A percentile compares a stretch with the other conserved stretches of the same genome.
phyloP scores from a whole-genome alignment of 192 early-diverging fungal genomes.

The Gryganskiella cystojenkinii region DNA sequence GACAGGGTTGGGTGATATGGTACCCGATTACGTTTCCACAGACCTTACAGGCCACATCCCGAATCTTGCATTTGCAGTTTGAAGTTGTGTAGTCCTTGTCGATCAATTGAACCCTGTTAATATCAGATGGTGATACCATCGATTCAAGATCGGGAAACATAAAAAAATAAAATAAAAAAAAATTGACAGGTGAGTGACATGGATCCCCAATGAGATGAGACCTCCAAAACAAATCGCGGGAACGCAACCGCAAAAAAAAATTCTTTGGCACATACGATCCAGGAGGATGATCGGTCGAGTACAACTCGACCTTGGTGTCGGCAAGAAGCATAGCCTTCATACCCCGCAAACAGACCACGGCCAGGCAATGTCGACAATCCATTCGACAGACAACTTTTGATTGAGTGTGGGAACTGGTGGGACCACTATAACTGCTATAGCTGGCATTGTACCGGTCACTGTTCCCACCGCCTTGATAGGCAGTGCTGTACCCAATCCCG shows the following conservation, averaged over 20 bases:
- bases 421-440: constrained; percentile 12
- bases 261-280: constrained; percentile 68
- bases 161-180: constrained; percentile 5
- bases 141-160: constrained; percentile 1
- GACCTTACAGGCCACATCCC: constrained; percentile 72
- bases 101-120: constrained; percentile 67
- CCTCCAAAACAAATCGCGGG: too few species aligned
- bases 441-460: constrained; percentile 13
- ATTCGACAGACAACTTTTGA: constrained; percentile 73
- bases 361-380: constrained; percentile 72
- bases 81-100: constrained; percentile 76
- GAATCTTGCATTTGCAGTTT: constrained; percentile 77
- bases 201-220: too few species aligned
- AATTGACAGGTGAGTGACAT: too few species aligned
- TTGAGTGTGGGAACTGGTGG: constrained; percentile 17
- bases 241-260: too few species aligned
- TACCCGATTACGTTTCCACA: constrained; percentile 84
- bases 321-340: constrained; percentile 80
- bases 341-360: constrained; percentile 73
- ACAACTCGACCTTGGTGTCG: constrained; percentile 77
- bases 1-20: constrained; percentile 87
- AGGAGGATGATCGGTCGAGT: constrained; percentile 79
- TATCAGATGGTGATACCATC: constrained; percentile 3
- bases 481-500: constrained; percentile 10
- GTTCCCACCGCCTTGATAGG: constrained; percentile 17